phyloP scores from a whole-genome alignment of 2,329 filamentous ascomycete species.

The Coleophoma cylindrospora region DNA sequence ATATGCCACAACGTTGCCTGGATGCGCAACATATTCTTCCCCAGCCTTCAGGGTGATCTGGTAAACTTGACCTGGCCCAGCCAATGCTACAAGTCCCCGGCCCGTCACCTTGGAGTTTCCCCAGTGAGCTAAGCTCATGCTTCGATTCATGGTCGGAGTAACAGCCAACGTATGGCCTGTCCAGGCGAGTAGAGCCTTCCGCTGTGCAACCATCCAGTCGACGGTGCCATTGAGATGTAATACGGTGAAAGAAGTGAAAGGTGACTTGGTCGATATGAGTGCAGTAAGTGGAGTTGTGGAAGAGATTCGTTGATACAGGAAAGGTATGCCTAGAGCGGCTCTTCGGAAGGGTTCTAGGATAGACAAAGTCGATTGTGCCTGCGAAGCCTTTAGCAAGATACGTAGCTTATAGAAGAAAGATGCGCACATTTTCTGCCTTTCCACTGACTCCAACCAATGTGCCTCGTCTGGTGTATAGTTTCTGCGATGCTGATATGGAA shows the following conservation, averaged over 20 bases:
- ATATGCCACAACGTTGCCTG: conserved; percentile 89
- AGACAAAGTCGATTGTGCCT: conserved; percentile 87
- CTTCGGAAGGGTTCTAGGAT: conserved; percentile 79
- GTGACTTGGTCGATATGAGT: conserved; percentile 81
- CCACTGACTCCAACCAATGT: conserved; percentile 87
- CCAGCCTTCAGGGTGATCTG: conserved; percentile 74
- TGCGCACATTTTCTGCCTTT: conserved; percentile 77
- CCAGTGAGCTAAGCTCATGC: conserved; percentile 80
- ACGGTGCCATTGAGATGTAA: conserved; percentile 88
- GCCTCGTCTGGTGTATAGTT: conserved; percentile 86
- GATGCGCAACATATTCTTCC: conserved; percentile 88
- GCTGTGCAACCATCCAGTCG: conserved; percentile 91
- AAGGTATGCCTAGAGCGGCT: conserved; percentile 79
- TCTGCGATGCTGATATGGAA: conserved; percentile 86
- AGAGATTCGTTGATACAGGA: conserved; percentile 88
- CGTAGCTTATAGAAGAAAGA: not conserved
- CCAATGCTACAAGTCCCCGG: conserved; percentile 77
- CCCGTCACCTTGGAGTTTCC: conserved; percentile 86
- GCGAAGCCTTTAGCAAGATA: conserved; percentile 10
- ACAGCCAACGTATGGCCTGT: conserved; percentile 81
- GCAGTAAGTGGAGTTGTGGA: conserved; percentile 85
- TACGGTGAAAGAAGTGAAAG: conserved; percentile 80
- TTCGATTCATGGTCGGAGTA: conserved; percentile 68
- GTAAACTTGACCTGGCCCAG: conserved; percentile 85
- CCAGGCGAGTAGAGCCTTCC: conserved; percentile 90